Percentiles rank a stretch among this genome's conserved stretches.
phyloP scores from a whole-genome alignment of 2,329 filamentous ascomycete genomes.

The Rutstroemia sp. region DNA sequence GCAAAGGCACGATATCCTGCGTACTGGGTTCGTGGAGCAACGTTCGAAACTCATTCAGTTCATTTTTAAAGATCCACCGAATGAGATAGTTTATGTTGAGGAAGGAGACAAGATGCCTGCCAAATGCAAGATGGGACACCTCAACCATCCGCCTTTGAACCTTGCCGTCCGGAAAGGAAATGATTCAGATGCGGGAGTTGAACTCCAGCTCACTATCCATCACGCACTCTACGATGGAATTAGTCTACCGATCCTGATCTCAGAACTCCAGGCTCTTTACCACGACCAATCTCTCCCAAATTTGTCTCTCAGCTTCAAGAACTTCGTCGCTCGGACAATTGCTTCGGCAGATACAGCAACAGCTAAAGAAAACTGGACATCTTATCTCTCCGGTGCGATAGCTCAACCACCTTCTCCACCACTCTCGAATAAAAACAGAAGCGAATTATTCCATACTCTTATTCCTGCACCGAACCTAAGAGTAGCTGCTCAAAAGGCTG shows the following conservation, averaged over 20 bases:
- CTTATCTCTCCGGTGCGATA: conserved; percentile 28
- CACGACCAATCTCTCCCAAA: conserved; percentile 12
- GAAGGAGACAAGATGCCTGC: conserved; percentile 4
- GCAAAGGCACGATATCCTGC: conserved; percentile 51
- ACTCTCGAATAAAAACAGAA: conserved; percentile 11
- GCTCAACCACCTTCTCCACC: neutral
- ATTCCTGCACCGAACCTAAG: conserved; percentile 40
- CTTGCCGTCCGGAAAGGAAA: conserved; percentile 17
- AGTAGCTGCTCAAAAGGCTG: conserved; percentile 37
- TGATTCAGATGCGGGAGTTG: neutral
- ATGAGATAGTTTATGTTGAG: conserved; percentile 29
- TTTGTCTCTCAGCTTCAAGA: conserved; percentile 13
- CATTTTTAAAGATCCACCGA: conserved; percentile 37
- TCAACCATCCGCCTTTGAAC: conserved; percentile 20
- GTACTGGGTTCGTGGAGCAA: conserved; percentile 52
- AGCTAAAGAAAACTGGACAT: conserved; percentile 35
- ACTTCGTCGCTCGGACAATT: conserved; percentile 36
- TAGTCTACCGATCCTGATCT: conserved; percentile 60
- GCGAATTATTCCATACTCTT: conserved; percentile 38
- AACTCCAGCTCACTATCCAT: conserved; percentile 55
- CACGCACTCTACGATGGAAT: conserved; percentile 86
- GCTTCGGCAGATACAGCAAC: conserved; percentile 21
- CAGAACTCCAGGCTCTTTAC: conserved; percentile 41
- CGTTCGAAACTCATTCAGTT: conserved; percentile 55
- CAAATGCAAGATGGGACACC: conserved; percentile 6